Conservation (phyloP, 179 eudicot species). For the Beta corolliflora region DNA sequence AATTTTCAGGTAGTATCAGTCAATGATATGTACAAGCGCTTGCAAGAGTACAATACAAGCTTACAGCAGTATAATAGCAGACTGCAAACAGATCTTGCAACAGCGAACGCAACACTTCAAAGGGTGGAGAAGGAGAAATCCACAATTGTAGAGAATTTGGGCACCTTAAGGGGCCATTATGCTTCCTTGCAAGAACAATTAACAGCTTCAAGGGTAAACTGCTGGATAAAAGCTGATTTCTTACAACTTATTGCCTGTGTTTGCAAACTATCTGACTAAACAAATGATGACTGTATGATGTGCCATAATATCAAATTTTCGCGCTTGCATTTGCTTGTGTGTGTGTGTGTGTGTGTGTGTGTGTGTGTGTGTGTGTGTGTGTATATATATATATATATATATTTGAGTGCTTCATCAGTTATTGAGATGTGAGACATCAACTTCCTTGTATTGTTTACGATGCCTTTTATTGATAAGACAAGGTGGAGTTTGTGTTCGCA, state of each 20-base stretch:
- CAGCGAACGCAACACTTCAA: constrained; percentile 51
- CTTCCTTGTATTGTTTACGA: not conserved
- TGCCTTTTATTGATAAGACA: not conserved
- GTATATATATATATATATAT: not conserved
- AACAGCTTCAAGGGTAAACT: constrained; percentile 49
- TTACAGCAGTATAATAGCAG: constrained; percentile 71
- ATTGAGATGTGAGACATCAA: not conserved
- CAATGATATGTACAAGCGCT: constrained; percentile 65
- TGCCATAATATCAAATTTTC: not conserved
- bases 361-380: no score
- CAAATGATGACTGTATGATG: not conserved
- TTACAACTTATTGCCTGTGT: not conserved
- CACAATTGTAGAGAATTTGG: constrained; percentile 55
- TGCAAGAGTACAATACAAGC: constrained; percentile 75
- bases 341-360: no score
- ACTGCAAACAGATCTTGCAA: constrained; percentile 66
- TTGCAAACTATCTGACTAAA: not conserved
- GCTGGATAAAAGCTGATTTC: not conserved
- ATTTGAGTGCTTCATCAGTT: not conserved
- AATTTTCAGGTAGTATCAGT: constrained; percentile 49
- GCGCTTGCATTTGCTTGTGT: not conserved
- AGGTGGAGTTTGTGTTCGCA: not conserved
- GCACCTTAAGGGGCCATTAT: constrained; percentile 60
- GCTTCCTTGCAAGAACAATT: constrained; percentile 62
- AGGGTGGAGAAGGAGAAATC: constrained; percentile 64